Percentiles rank a stretch among this genome's conserved stretches.
Evolutionary conservation across 2,329 filamentous ascomycete genomes (phyloP).

Genomic region (Venturia oleaginea): DNA sequence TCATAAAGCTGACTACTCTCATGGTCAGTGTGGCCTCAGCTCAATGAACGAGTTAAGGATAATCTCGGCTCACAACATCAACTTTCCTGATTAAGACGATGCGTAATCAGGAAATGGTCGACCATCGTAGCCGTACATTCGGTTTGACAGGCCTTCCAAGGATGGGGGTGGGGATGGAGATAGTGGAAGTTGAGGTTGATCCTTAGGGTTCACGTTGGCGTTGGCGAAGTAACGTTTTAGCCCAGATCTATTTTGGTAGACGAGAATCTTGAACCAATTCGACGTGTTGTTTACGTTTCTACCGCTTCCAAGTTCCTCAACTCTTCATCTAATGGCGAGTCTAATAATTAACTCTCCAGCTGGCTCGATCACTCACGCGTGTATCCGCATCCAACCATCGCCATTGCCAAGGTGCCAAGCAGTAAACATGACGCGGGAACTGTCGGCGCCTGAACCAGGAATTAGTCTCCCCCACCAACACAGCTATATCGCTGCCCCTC

Average conservation of each 20-base stretch:
- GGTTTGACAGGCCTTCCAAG: too few relatives aligned
- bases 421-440: background rate
- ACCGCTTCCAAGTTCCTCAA: background rate
- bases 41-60: too few relatives aligned
- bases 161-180: background rate
- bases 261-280: background rate
- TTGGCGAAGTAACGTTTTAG: background rate
- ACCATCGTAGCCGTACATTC: too few relatives aligned
- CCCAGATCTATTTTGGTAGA: background rate
- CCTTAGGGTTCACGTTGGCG: background rate
- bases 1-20: slow-evolving; percentile 32
- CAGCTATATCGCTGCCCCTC: background rate
- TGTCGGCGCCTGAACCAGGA: background rate
- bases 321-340: too few relatives aligned
- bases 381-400: background rate
- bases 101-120: too few relatives aligned
- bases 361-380: background rate
- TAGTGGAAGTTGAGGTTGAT: background rate
- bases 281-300: background rate
- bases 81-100: too few relatives aligned
- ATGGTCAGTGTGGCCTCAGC: too few relatives aligned
- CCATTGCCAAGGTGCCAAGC: background rate
- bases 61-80: too few relatives aligned
- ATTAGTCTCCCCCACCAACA: background rate
- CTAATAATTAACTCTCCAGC: background rate